Conservation (phyloP, 2,329 filamentous ascomycete genomes). For the Xylariaceae sp. region DNA sequence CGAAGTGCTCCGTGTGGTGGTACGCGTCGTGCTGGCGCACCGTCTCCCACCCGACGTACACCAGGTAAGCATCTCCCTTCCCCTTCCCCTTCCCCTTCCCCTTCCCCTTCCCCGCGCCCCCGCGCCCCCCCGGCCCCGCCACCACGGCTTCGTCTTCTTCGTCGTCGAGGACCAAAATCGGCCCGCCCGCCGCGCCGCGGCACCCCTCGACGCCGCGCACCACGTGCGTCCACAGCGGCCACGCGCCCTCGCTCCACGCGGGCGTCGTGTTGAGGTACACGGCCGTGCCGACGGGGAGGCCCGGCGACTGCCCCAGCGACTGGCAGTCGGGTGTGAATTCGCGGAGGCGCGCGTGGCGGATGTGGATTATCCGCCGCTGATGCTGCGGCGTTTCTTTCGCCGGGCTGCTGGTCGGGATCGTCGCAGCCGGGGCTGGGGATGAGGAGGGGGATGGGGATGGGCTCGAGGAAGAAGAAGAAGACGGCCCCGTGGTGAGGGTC, state of each 20-base stretch:
- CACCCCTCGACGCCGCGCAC: slow-evolving; percentile 21
- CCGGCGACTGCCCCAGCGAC: slow-evolving; percentile 1
- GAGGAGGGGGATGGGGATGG: too few species aligned
- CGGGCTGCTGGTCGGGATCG: too few species aligned
- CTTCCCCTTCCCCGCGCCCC: too few species aligned
- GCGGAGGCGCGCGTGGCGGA: slow-evolving; percentile 17
- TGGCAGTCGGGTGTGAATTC: slow-evolving; percentile 17
- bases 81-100: too few species aligned
- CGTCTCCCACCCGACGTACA: slow-evolving; percentile 28
- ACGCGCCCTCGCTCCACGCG: slow-evolving; percentile 9
- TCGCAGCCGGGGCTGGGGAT: too few species aligned
- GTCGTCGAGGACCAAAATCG: slow-evolving; percentile 24
- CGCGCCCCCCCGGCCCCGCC: too few species aligned
- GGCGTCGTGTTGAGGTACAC: slow-evolving; percentile 20
- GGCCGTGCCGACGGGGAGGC: slow-evolving; percentile 17
- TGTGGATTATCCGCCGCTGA: too few species aligned
- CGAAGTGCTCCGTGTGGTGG: slow-evolving; percentile 27
- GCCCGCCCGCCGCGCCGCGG: slow-evolving; percentile 25
- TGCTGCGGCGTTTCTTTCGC: too few species aligned
- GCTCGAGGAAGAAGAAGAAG: too few species aligned
- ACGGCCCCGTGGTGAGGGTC: slow-evolving; percentile 3
- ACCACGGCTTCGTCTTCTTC: too few species aligned
- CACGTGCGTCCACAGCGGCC: slow-evolving; percentile 15
- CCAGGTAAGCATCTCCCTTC: slow-evolving; percentile 22
- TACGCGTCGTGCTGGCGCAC: slow-evolving; percentile 26